Percentiles rank a stretch among this genome's conserved stretches.
phyloP scores from a whole-genome alignment of 345 rosid genomes.

The Syzygium aromaticum region DNA sequence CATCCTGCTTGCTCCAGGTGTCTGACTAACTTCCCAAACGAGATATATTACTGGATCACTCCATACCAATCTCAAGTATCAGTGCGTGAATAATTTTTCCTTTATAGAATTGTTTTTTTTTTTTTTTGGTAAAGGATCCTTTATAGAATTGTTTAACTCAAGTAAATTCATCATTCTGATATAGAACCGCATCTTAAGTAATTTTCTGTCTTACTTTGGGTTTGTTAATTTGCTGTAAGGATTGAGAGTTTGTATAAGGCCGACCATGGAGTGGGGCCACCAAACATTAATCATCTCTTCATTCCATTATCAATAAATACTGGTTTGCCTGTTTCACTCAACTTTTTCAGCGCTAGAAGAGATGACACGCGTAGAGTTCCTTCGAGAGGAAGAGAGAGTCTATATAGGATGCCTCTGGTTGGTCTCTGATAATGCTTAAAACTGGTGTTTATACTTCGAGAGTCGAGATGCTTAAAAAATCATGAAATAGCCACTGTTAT shows the following conservation, averaged over 20 bases:
- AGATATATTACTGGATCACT: background rate
- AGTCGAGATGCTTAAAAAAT: background rate
- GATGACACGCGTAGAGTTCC: background rate
- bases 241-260: background rate
- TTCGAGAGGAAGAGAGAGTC: background rate
- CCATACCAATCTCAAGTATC: background rate
- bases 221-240: background rate
- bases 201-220: background rate
- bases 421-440: background rate
- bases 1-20: background rate
- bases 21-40: background rate
- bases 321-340: background rate
- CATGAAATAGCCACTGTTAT: background rate
- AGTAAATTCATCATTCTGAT: background rate
- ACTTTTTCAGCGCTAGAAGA: background rate
- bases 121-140: too few species aligned
- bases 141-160: background rate
- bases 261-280: background rate
- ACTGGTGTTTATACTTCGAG: background rate
- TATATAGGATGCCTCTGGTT: background rate
- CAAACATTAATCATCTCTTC: background rate
- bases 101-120: background rate
- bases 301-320: background rate
- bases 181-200: background rate
- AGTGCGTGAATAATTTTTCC: background rate